phyloP scores from a whole-genome alignment of 108 stramenopile species.

The Skeletonema potamos region DNA sequence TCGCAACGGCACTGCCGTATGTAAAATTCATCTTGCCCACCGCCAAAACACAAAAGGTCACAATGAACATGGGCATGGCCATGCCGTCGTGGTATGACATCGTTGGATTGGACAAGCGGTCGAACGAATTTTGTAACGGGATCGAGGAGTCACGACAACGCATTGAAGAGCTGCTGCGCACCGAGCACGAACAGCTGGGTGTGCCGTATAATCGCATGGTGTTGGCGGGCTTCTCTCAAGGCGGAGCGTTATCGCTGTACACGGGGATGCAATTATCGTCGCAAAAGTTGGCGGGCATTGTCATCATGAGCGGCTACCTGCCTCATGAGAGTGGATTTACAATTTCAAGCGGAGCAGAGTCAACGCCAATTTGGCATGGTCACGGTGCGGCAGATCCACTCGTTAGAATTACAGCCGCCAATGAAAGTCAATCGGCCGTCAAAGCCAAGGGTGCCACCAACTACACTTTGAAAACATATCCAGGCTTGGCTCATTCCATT shows the following conservation, averaged over 20 bases:
- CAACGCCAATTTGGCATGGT: constrained; percentile 86
- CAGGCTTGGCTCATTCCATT: constrained; percentile 80
- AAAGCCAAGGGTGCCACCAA: constrained; percentile 58
- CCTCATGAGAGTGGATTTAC: constrained; percentile 72
- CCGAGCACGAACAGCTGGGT: constrained; percentile 69
- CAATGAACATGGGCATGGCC: constrained; percentile 87
- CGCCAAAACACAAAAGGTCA: constrained; percentile 90
- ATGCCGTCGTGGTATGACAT: constrained; percentile 97
- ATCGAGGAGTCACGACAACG: constrained; percentile 64
- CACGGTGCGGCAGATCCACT: constrained; percentile 89
- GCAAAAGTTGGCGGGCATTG: constrained; percentile 76
- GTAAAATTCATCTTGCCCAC: constrained; percentile 90
- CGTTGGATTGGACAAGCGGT: constrained; percentile 73
- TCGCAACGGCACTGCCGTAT: constrained; percentile 71
- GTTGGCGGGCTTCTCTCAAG: constrained; percentile 93
- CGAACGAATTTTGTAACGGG: constrained; percentile 86
- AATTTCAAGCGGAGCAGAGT: constrained; percentile 52
- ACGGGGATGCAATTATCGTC: constrained; percentile 83
- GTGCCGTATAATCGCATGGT: constrained; percentile 89
- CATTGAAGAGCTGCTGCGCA: constrained; percentile 53
- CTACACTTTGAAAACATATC: constrained; percentile 78
- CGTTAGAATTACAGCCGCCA: constrained; percentile 71
- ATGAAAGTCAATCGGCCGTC: constrained; percentile 64
- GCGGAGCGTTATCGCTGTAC: constrained; percentile 85
- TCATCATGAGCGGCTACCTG: constrained; percentile 87